Evolutionary conservation across 805 yeast genomes (phyloP), one percentile per base, ranked within the genome.

Genomic region (Pichia scutulata): DNA sequence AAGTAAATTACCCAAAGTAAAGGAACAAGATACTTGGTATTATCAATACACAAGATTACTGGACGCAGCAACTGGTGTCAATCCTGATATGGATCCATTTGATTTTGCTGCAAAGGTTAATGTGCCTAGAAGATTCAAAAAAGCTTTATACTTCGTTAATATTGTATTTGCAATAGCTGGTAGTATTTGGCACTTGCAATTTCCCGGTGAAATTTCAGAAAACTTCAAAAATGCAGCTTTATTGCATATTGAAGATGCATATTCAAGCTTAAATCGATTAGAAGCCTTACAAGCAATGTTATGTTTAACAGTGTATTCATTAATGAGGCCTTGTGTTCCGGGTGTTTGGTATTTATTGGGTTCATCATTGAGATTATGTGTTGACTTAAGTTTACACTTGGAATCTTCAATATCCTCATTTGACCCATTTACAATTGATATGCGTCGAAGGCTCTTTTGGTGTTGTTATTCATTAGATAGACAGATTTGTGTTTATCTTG

Each of bases 331-430:
- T 0, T 82, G 92, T 1, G 78, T 79, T 14, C 96, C 96, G 0
- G 93, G 96, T 4, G 88, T 87, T n/a, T 89, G 97, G 97, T 87
- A 87, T 62, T 80, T 86, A 4, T 69, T 87, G 55, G 96, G 96
- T 0, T 78, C 87, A 1, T 89, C 92, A 0, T 66, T 88, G 46
- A 73, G 97, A 53, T 66, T 87, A 46, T 82, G 92, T 57, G 87
- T 89, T 26, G 97, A 89, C 65, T 65, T 89, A 52, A 96, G 95
- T 1, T 70, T 89, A 8, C 97, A 89, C 64, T 79, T 81, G 37
- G 96, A 89, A 59, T 52, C 60, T n/a, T 47, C 57, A 18, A 43
- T 48, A 28, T n/a, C 64, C 41, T 52, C 66, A 22, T 66, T 68
- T 49, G 81, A 81, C 54, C 77, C 84, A 0, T 81, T 76, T 58